phyloP scores from a whole-genome alignment of 176 grass and related monocot genomes.

The Paspalum notatum region DNA sequence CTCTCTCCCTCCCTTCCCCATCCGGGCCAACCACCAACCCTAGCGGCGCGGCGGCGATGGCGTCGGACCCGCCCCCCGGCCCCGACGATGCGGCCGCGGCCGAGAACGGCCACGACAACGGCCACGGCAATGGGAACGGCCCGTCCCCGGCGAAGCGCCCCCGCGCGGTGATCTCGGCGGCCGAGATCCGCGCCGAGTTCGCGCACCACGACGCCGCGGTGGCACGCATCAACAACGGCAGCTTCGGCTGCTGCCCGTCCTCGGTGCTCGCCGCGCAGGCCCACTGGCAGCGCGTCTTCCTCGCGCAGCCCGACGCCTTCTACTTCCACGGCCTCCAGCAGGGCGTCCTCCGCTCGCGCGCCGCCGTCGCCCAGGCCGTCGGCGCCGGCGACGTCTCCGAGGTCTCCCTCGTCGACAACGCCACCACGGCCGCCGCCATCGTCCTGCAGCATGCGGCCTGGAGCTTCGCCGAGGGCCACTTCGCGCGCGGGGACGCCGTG shows the following conservation, averaged over 20 bases:
- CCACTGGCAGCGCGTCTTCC: slow-evolving; percentile 67
- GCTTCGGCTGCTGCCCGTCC: slow-evolving; percentile 85
- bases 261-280: slow-evolving; percentile 73
- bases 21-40: slow-evolving; percentile 31
- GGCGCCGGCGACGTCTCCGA: slow-evolving; percentile 63
- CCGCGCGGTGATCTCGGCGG: slow-evolving; percentile 43
- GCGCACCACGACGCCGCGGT: slow-evolving; percentile 69
- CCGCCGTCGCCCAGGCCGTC: slow-evolving; percentile 46
- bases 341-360: slow-evolving; percentile 59
- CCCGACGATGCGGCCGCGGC: slow-evolving; percentile 31
- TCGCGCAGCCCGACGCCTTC: slow-evolving; percentile 84
- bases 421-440: slow-evolving; percentile 86
- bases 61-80: slow-evolving; percentile 37
- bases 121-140: slow-evolving; percentile 38
- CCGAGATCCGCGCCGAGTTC: slow-evolving; percentile 74
- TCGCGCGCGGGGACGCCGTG: slow-evolving; percentile 66
- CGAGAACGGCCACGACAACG: slow-evolving; percentile 55
- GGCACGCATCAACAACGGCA: slow-evolving; percentile 92
- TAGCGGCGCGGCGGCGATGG: slow-evolving; percentile 47
- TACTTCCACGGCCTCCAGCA: slow-evolving; percentile 79
- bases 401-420: slow-evolving; percentile 95
- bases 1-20: slow-evolving; percentile 27
- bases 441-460: slow-evolving; percentile 86
- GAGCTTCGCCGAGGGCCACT: slow-evolving; percentile 76
- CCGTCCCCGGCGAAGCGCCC: slow-evolving; percentile 43